Evolutionary conservation across 495 filamentous ascomycete genomes (phyloP).

Genomic region (Filosporella fistucella): DNA sequence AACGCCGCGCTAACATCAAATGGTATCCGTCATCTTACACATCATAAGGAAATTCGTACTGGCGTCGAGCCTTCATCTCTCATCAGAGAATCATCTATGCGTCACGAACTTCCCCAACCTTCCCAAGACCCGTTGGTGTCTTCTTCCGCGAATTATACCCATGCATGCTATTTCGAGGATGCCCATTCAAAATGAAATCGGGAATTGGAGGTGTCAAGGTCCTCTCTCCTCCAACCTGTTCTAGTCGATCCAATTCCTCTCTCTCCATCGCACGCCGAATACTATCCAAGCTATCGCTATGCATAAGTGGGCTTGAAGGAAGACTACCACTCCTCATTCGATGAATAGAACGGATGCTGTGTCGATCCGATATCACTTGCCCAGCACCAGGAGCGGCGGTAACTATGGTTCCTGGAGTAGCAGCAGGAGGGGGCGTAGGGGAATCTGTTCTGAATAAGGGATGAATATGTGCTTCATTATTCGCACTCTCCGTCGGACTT

Average conservation of each 20-base stretch:
- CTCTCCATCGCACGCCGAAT: constrained; percentile 27
- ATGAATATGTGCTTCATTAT: constrained; percentile 76
- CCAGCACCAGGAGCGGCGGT: constrained; percentile 67
- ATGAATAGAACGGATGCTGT: constrained; percentile 47
- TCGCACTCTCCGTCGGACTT: constrained; percentile 33
- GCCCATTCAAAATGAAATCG: constrained; percentile 49
- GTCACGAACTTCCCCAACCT: constrained; percentile 5
- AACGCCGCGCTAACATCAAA: constrained; percentile 25
- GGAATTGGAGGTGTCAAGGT: constrained; percentile 54
- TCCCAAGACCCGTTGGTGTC: constrained; percentile 4
- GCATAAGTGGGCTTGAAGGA: constrained; percentile 45
- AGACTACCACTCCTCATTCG: constrained; percentile 66
- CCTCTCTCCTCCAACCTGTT: constrained; percentile 29
- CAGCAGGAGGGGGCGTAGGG: constrained; percentile 62
- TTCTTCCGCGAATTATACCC: constrained; percentile 27
- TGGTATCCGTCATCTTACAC: constrained; percentile 22
- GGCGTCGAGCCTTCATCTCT: constrained; percentile 21
- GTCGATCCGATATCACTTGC: constrained; percentile 55
- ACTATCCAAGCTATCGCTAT: constrained; percentile 45
- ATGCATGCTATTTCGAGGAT: constrained; percentile 37
- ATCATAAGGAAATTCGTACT: constrained; percentile 20
- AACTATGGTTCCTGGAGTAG: constrained; percentile 65
- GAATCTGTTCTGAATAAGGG: constrained; percentile 78
- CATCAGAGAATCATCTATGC: constrained; percentile 4
- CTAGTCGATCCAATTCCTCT: constrained; percentile 25